Conservation (phyloP, 495 filamentous ascomycete species). For the Paragyromitra xinjiangensis region DNA sequence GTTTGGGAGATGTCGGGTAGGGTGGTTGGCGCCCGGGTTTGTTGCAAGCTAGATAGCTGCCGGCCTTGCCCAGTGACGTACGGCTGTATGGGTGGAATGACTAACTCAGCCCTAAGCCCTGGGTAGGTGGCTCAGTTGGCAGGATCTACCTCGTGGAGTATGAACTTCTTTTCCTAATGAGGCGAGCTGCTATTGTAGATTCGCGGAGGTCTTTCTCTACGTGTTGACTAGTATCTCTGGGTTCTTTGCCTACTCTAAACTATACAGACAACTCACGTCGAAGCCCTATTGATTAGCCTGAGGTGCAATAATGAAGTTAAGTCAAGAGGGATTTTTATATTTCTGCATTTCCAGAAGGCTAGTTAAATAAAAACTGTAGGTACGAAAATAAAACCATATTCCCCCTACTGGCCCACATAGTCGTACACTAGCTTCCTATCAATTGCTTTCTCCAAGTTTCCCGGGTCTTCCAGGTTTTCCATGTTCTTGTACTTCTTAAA, state of each 20-base stretch:
- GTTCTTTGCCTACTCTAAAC: not conserved
- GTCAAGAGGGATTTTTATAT: constrained; percentile 5
- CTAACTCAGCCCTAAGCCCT: constrained; percentile 27
- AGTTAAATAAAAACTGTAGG: not conserved
- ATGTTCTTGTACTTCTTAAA: constrained; percentile 65
- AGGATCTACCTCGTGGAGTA: not conserved
- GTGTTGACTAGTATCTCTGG: not conserved
- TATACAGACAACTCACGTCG: not conserved
- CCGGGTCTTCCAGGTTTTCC: too few relatives aligned
- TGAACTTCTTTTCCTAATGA: not conserved
- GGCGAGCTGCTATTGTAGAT: not conserved
- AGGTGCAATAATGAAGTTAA: not conserved
- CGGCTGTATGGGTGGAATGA: not conserved
- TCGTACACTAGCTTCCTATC: constrained; percentile 79
- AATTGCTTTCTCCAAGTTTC: constrained; percentile 66
- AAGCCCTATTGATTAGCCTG: not conserved
- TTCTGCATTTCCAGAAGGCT: not conserved
- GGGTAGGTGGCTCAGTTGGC: too few relatives aligned
- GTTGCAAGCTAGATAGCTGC: constrained; percentile 18
- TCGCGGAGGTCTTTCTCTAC: not conserved
- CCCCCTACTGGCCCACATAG: constrained; percentile 57
- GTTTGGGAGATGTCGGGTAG: not conserved
- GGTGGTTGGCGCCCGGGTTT: constrained; percentile 5
- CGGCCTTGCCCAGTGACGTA: constrained; percentile 32
- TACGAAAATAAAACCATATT: not conserved